A percentile compares a stretch with the other conserved stretches of the same genome.
Conservation (phyloP, 2,329 filamentous ascomycete species). For the Aspergillus uvarum region DNA sequence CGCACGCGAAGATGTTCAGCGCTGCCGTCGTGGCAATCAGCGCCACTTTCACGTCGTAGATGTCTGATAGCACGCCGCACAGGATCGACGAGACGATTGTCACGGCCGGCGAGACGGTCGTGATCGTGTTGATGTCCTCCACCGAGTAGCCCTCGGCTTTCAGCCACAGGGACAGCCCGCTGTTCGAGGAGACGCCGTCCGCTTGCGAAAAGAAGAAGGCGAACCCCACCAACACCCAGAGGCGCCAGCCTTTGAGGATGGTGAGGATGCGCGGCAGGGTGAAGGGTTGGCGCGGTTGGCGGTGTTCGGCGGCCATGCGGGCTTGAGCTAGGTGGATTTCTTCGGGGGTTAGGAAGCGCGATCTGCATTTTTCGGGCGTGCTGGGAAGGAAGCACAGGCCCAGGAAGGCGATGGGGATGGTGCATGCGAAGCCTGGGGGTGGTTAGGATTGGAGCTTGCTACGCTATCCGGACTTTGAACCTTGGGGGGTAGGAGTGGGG, state of each 20-base stretch:
- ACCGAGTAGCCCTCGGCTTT: conserved; percentile 23
- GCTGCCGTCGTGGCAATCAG: no score
- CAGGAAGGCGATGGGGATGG: conserved; percentile 23
- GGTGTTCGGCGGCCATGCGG: conserved; percentile 24
- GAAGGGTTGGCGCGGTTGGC: conserved; percentile 21
- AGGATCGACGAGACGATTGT: no score
- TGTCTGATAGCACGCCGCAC: no score
- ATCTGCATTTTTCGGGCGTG: conserved; percentile 22
- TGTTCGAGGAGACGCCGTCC: conserved; percentile 23
- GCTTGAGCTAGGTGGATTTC: conserved; percentile 21
- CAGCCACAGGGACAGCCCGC: conserved; percentile 22
- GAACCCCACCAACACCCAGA: no score
- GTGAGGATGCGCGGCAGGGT: conserved; percentile 12
- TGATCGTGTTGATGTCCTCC: neutral
- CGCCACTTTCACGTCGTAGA: no score
- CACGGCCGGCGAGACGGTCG: no score
- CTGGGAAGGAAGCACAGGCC: conserved; percentile 22
- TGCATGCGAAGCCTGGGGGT: conserved; percentile 21
- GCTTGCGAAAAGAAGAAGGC: conserved; percentile 26
- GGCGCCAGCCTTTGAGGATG: conserved; percentile 13
- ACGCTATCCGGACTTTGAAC: no score
- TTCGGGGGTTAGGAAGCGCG: conserved; percentile 3
- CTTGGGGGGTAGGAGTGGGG: no score
- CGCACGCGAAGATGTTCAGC: no score
- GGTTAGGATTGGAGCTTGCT: no score